phyloP scores from a whole-genome alignment of 345 rosid genomes.

The Laguncularia racemosa region DNA sequence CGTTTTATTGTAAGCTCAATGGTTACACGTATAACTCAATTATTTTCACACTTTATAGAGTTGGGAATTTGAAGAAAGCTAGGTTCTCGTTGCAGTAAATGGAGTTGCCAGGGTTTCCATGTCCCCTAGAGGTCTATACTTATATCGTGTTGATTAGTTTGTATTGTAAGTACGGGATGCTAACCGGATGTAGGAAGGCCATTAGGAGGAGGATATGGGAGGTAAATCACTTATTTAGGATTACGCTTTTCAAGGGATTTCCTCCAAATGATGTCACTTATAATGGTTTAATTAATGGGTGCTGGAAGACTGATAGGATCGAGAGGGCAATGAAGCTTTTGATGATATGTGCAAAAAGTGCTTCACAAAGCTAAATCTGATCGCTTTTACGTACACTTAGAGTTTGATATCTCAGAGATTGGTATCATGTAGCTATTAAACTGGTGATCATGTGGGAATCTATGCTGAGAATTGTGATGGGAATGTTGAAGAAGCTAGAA shows the following conservation, averaged over 20 bases:
- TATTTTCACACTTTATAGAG: slow-evolving; percentile 60
- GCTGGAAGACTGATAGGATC: slow-evolving; percentile 64
- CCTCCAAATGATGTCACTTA: slow-evolving; percentile 75
- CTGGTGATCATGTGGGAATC: too few species aligned
- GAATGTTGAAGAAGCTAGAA: too few species aligned
- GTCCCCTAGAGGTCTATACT: slow-evolving; percentile 61
- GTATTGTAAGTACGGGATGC: slow-evolving; percentile 62
- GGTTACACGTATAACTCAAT: slow-evolving; percentile 68
- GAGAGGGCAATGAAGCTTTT: slow-evolving; percentile 71
- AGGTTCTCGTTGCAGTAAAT: slow-evolving; percentile 52
- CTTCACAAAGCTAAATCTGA: slow-evolving; percentile 55
- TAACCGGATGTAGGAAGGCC: slow-evolving; percentile 75
- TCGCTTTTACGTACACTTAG: too few species aligned
- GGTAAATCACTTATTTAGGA: slow-evolving; percentile 72
- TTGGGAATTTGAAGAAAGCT: slow-evolving; percentile 76
- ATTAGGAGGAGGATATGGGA: slow-evolving; percentile 80
- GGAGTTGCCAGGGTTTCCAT: slow-evolving; percentile 74
- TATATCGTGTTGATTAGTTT: slow-evolving; percentile 61
- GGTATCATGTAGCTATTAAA: too few species aligned
- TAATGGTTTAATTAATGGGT: slow-evolving; percentile 82
- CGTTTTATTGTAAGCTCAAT: slow-evolving; percentile 63
- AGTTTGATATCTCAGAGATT: too few species aligned
- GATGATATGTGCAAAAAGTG: slow-evolving; percentile 68
- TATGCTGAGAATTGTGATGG: too few species aligned
- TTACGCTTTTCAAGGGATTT: slow-evolving; percentile 75